Evolutionary conservation across 176 grass and related monocot genomes (phyloP), one percentile per base, ranked within the genome.

Genomic region (Oryza meyeriana): DNA sequence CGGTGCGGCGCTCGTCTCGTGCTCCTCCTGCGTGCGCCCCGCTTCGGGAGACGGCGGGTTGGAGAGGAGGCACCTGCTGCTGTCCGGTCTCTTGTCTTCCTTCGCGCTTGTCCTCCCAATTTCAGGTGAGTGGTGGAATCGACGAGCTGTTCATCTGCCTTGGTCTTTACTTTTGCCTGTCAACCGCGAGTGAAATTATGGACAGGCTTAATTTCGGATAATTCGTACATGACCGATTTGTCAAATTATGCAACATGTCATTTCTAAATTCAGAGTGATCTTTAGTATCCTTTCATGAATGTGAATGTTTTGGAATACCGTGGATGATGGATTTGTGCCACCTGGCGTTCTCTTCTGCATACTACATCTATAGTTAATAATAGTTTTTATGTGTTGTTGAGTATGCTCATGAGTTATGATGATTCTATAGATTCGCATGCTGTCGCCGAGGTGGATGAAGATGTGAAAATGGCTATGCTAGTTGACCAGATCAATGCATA

Each of bases 401-500:
- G 35, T 72, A 39, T 87, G 64, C 16, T 78, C 26, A 30, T 26
- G 67, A 59, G 17, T 74, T 22, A 30, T 35, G 67, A 65, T 64
- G n/a, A 81, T 74, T 42, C 13, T 88, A 71, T 67, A 93, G 90
- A 91, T 83, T 84, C 83, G 59, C 88, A 81, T 84, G 93, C 96
- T 66, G 85, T 64, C n/a, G 72, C 81, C 64, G 79, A 81, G 67
- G 22, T 85, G 30, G 87, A 88, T 40, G 88, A 88, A 82, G 90
- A 87, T 85, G 86, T 90, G 66, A 95, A 93, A 85, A 95, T 95
- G 93, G 84, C 78, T 81, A 80, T 30, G 25, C 78, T 90, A 36
- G 75, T 81, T 5, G 93, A 98, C 72, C 89, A 90, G 57, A 91
- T 89, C 81, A 98, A 98, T 86, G 89, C 93, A 34, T 98, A 91